Conservation (phyloP, 2,329 filamentous ascomycete genomes). For the Fusarium oxysporum region DNA sequence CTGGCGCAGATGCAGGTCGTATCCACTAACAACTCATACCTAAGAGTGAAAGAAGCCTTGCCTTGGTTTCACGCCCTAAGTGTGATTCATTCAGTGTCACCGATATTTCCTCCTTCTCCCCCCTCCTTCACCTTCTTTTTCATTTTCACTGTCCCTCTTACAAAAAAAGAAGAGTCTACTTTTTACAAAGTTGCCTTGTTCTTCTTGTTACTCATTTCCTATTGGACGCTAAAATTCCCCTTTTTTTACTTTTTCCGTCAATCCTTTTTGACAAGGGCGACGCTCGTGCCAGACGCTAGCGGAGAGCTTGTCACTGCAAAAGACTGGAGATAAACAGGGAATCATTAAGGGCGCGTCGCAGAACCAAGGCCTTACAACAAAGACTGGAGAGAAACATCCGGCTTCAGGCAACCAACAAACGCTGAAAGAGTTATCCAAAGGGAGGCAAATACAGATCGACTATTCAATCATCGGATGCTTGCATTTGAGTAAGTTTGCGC, state of each 20-base stretch:
- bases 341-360: constrained; percentile 43
- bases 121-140: neutral
- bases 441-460: neutral
- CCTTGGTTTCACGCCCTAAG: constrained; percentile 24
- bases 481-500: constrained; percentile 45
- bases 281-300: constrained; percentile 45
- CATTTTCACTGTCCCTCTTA: neutral
- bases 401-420: constrained; percentile 35
- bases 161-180: neutral
- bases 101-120: constrained; percentile 18
- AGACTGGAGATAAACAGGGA: constrained; percentile 41
- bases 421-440: constrained; percentile 30
- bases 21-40: constrained; percentile 26
- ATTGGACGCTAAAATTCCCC: constrained; percentile 24
- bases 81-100: constrained; percentile 37
- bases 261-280: constrained; percentile 39
- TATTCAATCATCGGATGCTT: constrained; percentile 40
- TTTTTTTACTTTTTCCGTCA: constrained; percentile 39
- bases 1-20: constrained; percentile 14
- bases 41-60: constrained; percentile 24
- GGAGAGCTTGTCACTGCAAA: constrained; percentile 36
- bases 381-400: constrained; percentile 24
- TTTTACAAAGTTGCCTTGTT: constrained; percentile 27
- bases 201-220: constrained; percentile 21
- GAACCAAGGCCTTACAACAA: neutral